Base-by-base conservation (phyloP, 306 rosid species). In the Rosa persica region DNA sequence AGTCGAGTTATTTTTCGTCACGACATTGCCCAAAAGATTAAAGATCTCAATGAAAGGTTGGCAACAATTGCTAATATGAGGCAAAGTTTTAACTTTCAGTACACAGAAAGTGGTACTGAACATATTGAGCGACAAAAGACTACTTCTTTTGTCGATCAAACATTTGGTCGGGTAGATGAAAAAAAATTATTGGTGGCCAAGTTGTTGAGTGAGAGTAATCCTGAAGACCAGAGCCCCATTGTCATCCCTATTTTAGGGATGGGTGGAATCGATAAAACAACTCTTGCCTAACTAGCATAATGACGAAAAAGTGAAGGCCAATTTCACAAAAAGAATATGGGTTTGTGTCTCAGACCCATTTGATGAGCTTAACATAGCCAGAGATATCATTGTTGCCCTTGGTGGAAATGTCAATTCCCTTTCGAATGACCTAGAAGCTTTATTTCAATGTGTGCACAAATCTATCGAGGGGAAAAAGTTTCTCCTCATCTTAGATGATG, bases 261-360 rank as follows among this genome's bases (percentile, higher is more conserved):
- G 62, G 83, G 83, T 15, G 83, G 61, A 0, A 68, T 80, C 1
- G 83, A 79, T 0, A 80, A 74, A 52, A 73, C 79, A 4, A 80
- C 75, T 2, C 49, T 80, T 25, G 40, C 83, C 16, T 68, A 80
- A 39, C 72, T 80, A 5, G 83, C 38, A 51, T 22, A 52, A 74
- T 42, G 79, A 80, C 12, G 75, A 65, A 4, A 25, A 2, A n/a
- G 69, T 80, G 5, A 12, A 54, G 12, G 23, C 25, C 0, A 30
- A 66, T 30, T 74, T 73, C 22, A 7, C 30, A 17, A 2, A 0
- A 19, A 25, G 70, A 54, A 55, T 52, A 3, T 80, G 79, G 83
- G 83, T 73, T 17, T 73, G 83, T 55, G 83, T 80, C 3, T 74
- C 83, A 0, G 83, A 80, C 11, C 75, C 79, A 40, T 80, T 80